phyloP scores from a whole-genome alignment of 352 stramenopile genomes.

The Phytophthora ramorum region DNA sequence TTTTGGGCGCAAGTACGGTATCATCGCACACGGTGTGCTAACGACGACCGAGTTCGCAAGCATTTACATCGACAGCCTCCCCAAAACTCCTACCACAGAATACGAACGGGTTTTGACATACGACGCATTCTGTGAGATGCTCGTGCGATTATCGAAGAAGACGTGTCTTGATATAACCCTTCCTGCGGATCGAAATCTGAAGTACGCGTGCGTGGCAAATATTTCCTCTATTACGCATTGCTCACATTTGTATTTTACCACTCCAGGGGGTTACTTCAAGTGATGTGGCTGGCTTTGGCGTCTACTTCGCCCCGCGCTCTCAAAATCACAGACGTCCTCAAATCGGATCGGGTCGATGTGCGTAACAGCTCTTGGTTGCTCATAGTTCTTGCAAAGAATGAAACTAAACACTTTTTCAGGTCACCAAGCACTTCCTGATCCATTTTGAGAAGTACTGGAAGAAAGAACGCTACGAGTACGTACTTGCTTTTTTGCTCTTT shows the following conservation, averaged over 20 bases:
- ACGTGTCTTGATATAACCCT: constrained; percentile 43
- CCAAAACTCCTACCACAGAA: constrained; percentile 59
- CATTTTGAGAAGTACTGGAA: constrained; percentile 89
- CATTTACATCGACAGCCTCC: constrained; percentile 79
- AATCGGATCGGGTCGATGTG: constrained; percentile 69
- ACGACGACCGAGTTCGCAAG: constrained; percentile 81
- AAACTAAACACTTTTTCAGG: constrained; percentile 29
- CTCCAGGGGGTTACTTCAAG: constrained; percentile 70
- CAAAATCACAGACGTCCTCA: constrained; percentile 77
- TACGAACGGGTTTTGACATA: constrained; percentile 71
- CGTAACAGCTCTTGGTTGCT: background rate
- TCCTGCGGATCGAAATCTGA: constrained; percentile 60
- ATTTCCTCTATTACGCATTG: background rate
- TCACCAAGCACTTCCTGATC: constrained; percentile 68
- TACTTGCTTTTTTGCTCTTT: constrained; percentile 6
- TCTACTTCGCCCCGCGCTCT: constrained; percentile 57
- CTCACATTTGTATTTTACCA: background rate
- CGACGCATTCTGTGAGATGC: constrained; percentile 66
- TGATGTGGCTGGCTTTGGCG: constrained; percentile 82
- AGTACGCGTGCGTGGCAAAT: constrained; percentile 33
- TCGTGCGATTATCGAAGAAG: constrained; percentile 68
- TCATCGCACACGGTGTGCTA: constrained; percentile 79
- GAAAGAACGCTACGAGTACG: constrained; percentile 71
- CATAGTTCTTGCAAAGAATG: background rate
- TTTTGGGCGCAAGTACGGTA: constrained; percentile 74